Conservation (phyloP, 1,284 basidiomycete genomes). For the Sporisorium scitamineum region DNA sequence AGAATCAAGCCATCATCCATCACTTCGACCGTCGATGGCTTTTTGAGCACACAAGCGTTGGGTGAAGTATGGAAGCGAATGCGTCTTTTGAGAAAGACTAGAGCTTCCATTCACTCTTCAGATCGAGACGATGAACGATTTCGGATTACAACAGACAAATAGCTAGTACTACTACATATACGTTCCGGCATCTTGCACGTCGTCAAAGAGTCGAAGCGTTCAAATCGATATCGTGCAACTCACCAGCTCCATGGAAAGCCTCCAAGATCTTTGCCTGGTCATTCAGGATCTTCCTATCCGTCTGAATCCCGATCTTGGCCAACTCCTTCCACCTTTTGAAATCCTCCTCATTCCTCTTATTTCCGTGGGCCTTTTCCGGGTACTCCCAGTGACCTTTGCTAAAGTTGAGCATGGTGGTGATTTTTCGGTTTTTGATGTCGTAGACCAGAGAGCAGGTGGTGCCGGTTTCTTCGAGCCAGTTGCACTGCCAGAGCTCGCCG, state of each 20-base stretch:
- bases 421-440: constrained; percentile 60
- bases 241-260: constrained; percentile 58
- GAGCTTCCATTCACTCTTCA: not conserved
- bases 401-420: constrained; percentile 68
- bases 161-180: not conserved
- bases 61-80: not conserved
- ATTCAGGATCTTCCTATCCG: constrained; percentile 60
- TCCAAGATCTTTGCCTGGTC: constrained; percentile 67
- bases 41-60: not conserved
- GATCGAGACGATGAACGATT: not conserved
- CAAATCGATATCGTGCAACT: constrained; percentile 63
- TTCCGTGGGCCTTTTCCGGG: constrained; percentile 65
- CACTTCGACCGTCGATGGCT: not conserved
- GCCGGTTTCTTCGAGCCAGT: constrained; percentile 69
- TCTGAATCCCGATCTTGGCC: constrained; percentile 61
- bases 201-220: constrained; percentile 49
- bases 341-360: constrained; percentile 66
- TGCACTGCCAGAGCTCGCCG: constrained; percentile 59
- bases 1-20: constrained; percentile 15
- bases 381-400: constrained; percentile 66
- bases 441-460: constrained; percentile 66
- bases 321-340: constrained; percentile 66
- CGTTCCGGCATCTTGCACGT: no score
- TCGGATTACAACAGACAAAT: not conserved
- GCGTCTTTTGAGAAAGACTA: no score